phyloP scores from a whole-genome alignment of 768 basidiomycete genomes.

The Polyporus arcularius region DNA sequence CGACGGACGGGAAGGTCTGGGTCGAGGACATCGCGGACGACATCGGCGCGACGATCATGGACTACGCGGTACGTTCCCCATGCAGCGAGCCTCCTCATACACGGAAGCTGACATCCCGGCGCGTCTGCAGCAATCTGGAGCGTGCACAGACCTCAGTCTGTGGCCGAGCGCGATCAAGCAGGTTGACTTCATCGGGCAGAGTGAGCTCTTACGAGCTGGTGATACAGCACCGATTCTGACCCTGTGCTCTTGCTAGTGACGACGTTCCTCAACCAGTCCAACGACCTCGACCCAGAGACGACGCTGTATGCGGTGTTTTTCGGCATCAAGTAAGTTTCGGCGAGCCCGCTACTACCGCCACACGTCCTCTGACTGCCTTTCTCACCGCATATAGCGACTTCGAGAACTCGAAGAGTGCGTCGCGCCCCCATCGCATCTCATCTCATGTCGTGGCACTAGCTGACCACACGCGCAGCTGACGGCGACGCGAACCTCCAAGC shows the following conservation, averaged over 20 bases:
- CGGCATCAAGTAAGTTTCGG: slow-evolving; percentile 50
- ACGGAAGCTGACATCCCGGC: slow-evolving; percentile 12
- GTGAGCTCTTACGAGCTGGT: slow-evolving; percentile 26
- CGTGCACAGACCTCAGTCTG: slow-evolving; percentile 47
- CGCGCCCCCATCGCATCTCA: background rate
- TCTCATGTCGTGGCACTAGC: background rate
- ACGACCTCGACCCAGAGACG: slow-evolving; percentile 45
- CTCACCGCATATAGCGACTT: slow-evolving; percentile 38
- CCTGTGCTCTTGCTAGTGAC: slow-evolving; percentile 32
- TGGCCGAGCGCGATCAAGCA: slow-evolving; percentile 53
- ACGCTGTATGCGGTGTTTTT: slow-evolving; percentile 56
- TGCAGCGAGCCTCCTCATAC: background rate
- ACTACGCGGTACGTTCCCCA: slow-evolving; percentile 45
- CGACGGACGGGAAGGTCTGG: slow-evolving; percentile 55
- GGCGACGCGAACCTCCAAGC: slow-evolving; percentile 45
- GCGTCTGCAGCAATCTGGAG: slow-evolving; percentile 39
- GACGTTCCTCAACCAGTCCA: slow-evolving; percentile 45
- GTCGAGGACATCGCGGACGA: slow-evolving; percentile 45
- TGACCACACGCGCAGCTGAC: slow-evolving; percentile 33
- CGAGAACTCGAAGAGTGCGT: slow-evolving; percentile 43
- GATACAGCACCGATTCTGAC: background rate
- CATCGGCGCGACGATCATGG: slow-evolving; percentile 43
- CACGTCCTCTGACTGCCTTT: background rate
- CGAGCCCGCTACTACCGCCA: background rate
- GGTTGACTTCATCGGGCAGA: slow-evolving; percentile 51